Base-by-base conservation (phyloP, 495 filamentous ascomycete species). In the Lepidopterella palustris region DNA sequence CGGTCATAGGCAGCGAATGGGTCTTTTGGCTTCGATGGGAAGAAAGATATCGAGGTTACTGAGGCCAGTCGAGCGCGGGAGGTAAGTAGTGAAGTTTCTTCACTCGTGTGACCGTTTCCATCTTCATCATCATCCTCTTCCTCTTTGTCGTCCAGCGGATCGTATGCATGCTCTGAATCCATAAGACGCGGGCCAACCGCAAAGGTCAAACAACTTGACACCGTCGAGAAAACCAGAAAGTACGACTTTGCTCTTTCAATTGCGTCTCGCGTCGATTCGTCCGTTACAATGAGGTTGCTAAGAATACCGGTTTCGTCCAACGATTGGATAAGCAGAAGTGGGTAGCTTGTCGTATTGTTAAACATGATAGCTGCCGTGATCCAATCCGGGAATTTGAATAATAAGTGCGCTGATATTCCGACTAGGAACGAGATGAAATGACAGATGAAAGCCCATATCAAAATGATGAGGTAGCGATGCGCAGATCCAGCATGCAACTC, bases 281-380 rank as follows among this genome's bases (percentile, higher is more conserved):
- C 74, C 13, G 69, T 68, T 21, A 77, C 69, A 21, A 86, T 74
- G 13, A 85, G 61, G 26, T 74, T 67, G 23, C 71, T 67, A 5
- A 89, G 67, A 42, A 86, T 82, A 4, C 85, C 85, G 0, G 85
- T 86, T 21, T 79, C 74, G 48, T 82, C 78, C 4, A 89, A 73
- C n/a, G 80, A 78, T 55, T 84, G 76, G 25, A 87, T 77, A 2
- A 89, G 74, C 2, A 88, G 73, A 18, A 90, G 71, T 0, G 85
- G 86, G 42, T 87, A 80, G 27, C 77, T 80, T 0, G 82, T 86
- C 0, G 86, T 87, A 64, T 89, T 90, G 70, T 87, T 89, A 71
- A 88, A 87, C 55, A 82, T 77, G 55, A 86, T 78, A 0, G 84
- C 81, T 0, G 82, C 80, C 0, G 80, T 81, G 20, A 81, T 79